Evolutionary conservation across 2,329 filamentous ascomycete genomes (phyloP).

Genomic region (Calonectria montana): DNA sequence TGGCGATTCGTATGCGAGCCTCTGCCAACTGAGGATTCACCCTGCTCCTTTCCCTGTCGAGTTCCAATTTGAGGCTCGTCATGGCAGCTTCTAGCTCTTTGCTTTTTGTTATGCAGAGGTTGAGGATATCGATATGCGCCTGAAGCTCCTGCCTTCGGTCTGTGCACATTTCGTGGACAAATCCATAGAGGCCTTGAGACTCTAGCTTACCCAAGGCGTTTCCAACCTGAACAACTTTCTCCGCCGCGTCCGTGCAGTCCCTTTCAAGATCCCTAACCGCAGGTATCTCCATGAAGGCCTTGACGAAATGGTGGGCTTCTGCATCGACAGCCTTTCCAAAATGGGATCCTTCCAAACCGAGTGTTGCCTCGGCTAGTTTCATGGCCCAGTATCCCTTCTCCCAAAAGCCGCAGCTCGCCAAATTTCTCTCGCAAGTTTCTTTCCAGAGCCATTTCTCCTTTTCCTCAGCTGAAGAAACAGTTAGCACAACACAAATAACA

Average conservation of each 20-base stretch:
- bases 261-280: not conserved
- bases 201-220: not conserved
- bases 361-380: not conserved
- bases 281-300: not conserved
- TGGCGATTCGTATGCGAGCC: not conserved
- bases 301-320: not conserved
- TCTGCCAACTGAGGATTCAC: not conserved
- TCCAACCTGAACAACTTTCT: not conserved
- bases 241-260: not conserved
- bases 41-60: not conserved
- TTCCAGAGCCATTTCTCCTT: not conserved
- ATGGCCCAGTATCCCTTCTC: not conserved
- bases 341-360: not conserved
- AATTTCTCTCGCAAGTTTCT: not conserved
- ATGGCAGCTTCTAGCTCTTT: not conserved
- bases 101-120: not conserved
- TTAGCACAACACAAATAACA: not conserved
- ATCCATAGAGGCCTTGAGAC: not conserved
- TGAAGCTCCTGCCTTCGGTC: not conserved
- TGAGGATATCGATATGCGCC: not conserved
- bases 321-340: not conserved
- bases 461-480: not conserved
- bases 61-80: not conserved
- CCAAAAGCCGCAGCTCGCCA: not conserved
- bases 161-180: not conserved